Percentiles rank a stretch among this genome's conserved stretches.
These are phyloP conservation scores for Pseudocercospora fuligena DNA, from an alignment of 2,329 filamentous ascomycete species.

Conservation along the genomic window DNA sequence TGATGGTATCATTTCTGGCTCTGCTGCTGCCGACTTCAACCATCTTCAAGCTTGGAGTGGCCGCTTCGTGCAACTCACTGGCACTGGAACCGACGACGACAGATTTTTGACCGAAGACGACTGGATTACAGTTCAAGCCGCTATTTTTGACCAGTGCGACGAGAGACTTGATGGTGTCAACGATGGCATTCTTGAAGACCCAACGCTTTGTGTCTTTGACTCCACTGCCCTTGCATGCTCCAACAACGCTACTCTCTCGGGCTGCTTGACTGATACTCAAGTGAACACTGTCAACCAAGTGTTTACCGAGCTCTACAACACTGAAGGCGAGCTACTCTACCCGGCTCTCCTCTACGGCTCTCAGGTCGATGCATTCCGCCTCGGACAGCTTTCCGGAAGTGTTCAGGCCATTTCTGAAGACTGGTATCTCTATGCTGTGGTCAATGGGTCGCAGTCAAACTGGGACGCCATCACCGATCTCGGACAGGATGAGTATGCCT, in stretches of 20 bases:
- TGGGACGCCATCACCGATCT: conserved; percentile 48
- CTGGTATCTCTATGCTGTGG: conserved; percentile 57
- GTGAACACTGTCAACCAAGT: conserved; percentile 50
- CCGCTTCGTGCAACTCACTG: conserved; percentile 49
- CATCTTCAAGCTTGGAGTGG: conserved; percentile 52
- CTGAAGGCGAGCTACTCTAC: conserved; percentile 53
- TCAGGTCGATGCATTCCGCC: conserved; percentile 45
- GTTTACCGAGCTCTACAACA: conserved; percentile 49
- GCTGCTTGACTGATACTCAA: conserved; percentile 53
- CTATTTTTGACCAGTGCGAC: conserved; percentile 57
- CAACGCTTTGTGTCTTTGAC: conserved; percentile 50
- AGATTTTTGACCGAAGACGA: conserved; percentile 47
- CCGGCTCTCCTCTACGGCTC: conserved; percentile 58
- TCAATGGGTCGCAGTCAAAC: conserved; percentile 46
- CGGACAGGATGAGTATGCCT: conserved; percentile 47
- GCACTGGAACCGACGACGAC: conserved; percentile 44
- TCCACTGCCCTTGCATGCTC: conserved; percentile 44
- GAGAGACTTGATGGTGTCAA: conserved; percentile 52
- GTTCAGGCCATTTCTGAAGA: conserved; percentile 52
- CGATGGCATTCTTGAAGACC: conserved; percentile 56
- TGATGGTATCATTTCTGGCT: conserved; percentile 54
- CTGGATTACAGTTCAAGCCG: conserved; percentile 51
- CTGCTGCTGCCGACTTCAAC: conserved; percentile 51
- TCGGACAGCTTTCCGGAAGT: conserved; percentile 47
- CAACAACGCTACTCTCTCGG: conserved; percentile 39